Evolutionary conservation across 129 eudicot genomes (phyloP), one percentile per base, ranked within the genome.

Genomic region (Heracleum sosnowskyi): DNA sequence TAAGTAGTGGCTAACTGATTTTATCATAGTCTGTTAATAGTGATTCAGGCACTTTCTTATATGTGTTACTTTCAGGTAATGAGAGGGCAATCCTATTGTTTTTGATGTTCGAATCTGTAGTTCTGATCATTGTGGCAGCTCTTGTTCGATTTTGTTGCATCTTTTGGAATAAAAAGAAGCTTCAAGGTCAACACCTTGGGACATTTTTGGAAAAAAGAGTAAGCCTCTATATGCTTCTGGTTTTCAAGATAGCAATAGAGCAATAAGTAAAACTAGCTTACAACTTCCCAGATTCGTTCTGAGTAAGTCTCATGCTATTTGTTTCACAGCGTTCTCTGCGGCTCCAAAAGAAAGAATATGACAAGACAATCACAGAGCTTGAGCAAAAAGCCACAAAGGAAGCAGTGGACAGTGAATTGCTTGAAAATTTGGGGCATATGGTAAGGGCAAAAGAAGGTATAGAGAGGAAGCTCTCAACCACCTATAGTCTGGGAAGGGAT

Each of bases 121-220:
- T 96, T 44, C 68, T 96, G 88, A 74, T 96, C 41, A 12, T 92
- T 72, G 84, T 90, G 69, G 90, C 87, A 69, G 81, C 85, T 70
- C 33, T 86, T 18, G 97, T 88, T n/a, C 79, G 93, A 35, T 88
- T 87, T 80, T 96, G 99, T 78, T 89, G 91, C 78, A 81, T 92
- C 74, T 92, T 96, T 80, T 92, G 99, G 99, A 81, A 73, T 79
- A 96, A 96, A 79, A 88, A 80, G 86, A 96, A 92, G 88, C 91
- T 96, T 80, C 97, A 84, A 84, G 86, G 64, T 57, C 97, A 86
- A 81, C 81, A 83, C 73, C 96, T 96, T 41, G 97, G 97, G 51
- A 85, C 79, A 75, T 96, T 96, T 78, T 87, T 96, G 9, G 97
- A 92, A 76, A 96, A 90, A 74, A 85, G 99, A 86, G 99, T 96